Conservation (phyloP, 169 alveolate genomes). For the Plasmodium blacklocki region DNA sequence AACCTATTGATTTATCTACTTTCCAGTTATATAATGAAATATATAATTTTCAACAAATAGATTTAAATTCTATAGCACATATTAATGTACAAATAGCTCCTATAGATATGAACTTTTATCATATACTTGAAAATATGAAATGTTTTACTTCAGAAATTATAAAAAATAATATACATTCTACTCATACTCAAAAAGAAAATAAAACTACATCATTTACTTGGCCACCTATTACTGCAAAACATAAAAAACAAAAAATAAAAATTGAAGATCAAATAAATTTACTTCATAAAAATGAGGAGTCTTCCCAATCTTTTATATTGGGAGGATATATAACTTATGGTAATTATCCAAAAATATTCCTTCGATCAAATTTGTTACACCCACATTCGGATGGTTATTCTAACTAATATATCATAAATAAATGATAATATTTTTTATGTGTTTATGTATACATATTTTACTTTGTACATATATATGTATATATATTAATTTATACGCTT, state of each 20-base stretch:
- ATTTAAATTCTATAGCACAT: constrained; percentile 41
- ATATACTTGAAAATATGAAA: constrained; percentile 62
- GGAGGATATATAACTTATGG: constrained; percentile 50
- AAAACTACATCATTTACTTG: constrained; percentile 11
- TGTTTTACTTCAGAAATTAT: constrained; percentile 35
- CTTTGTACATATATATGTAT: too few relatives aligned
- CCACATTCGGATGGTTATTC: constrained; percentile 59
- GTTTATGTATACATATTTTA: background rate
- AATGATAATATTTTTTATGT: background rate
- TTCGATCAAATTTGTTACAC: constrained; percentile 19
- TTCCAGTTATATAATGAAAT: constrained; percentile 31
- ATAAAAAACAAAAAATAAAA: constrained; percentile 3
- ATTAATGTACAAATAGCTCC: constrained; percentile 48
- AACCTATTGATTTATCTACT: constrained; percentile 52
- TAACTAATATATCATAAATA: constrained; percentile 2
- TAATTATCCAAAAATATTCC: constrained; percentile 39
- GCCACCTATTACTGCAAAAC: constrained; percentile 47
- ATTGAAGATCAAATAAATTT: background rate
- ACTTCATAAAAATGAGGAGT: background rate
- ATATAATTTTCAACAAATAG: constrained; percentile 20
- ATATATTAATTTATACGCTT: too few relatives aligned
- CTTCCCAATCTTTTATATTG: constrained; percentile 42
- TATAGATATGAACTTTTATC: constrained; percentile 18
- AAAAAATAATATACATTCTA: constrained; percentile 46
- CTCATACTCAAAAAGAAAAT: constrained; percentile 36